A percentile compares a stretch with the other conserved stretches of the same genome.
phyloP scores from a whole-genome alignment of 78 protist species.

The Goniomonas avonlea region DNA sequence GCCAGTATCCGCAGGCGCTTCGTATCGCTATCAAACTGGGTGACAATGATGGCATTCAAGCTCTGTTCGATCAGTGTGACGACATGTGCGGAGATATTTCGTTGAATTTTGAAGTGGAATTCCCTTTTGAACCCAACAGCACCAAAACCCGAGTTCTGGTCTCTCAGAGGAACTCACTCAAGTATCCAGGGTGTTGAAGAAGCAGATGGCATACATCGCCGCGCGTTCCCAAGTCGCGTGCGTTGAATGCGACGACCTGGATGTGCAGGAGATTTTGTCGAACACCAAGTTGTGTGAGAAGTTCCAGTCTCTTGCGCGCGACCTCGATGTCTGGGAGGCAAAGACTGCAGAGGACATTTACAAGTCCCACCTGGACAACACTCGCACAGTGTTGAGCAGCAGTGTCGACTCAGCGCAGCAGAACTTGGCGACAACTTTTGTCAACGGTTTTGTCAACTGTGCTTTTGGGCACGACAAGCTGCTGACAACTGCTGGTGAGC shows the following conservation, averaged over 20 bases:
- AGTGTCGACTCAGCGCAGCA: slow-evolving; percentile 69
- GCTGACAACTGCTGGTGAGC: slow-evolving; percentile 49
- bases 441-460: slow-evolving; percentile 90
- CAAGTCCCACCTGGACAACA: slow-evolving; percentile 66
- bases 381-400: not conserved
- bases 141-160: too few species aligned
- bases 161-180: too few species aligned
- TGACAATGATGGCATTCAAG: too few species aligned
- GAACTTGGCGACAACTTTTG: slow-evolving; percentile 87
- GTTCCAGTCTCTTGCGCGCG: slow-evolving; percentile 75
- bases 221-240: too few species aligned
- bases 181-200: slow-evolving; percentile 26
- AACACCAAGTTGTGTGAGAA: slow-evolving; percentile 60
- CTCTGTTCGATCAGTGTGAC: too few species aligned
- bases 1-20: slow-evolving; percentile 30
- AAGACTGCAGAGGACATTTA: slow-evolving; percentile 93
- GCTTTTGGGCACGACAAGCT: slow-evolving; percentile 86
- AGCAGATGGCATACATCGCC: slow-evolving; percentile 78
- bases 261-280: slow-evolving; percentile 45
- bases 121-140: too few species aligned
- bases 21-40: slow-evolving; percentile 38
- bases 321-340: slow-evolving; percentile 87
- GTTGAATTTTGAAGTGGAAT: too few species aligned
- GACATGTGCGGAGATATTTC: too few species aligned
- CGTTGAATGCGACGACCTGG: slow-evolving; percentile 30